Percentiles rank a stretch among this genome's conserved stretches.
These are phyloP conservation scores for Wickerhamiella pararugosa DNA, from an alignment of 1,139 yeast species.

Conservation along the genomic window DNA sequence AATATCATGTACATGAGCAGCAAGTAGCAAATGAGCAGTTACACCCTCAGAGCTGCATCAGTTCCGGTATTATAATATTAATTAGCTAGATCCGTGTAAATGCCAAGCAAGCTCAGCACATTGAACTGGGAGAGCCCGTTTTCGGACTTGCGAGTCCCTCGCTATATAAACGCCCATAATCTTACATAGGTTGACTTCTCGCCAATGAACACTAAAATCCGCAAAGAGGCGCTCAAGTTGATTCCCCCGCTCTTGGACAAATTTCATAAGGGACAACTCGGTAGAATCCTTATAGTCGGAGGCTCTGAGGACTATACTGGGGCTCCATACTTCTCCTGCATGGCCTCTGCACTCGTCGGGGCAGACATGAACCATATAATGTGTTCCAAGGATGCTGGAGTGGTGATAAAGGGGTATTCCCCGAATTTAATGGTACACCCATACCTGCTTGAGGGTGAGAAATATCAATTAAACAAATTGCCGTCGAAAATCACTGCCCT, in stretches of 20 bases:
- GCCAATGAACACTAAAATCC: no score
- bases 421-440: conserved; percentile 98
- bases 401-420: conserved; percentile 70
- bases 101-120: no score
- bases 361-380: conserved; percentile 80
- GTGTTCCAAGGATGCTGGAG: conserved; percentile 66
- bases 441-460: conserved; percentile 34
- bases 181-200: no score
- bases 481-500: conserved; percentile 23
- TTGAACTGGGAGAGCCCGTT: no score
- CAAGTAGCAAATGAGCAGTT: no score
- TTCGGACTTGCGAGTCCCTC: no score
- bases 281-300: conserved; percentile 74
- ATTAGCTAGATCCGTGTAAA: no score
- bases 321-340: conserved; percentile 84
- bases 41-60: no score
- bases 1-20: no score
- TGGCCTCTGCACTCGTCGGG: conserved; percentile 72
- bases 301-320: conserved; percentile 96
- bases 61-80: no score
- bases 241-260: conserved; percentile 63
- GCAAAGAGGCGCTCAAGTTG: conserved; percentile 20
- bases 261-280: conserved; percentile 89
- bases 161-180: no score
- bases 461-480: conserved; percentile 3